Evolutionary conservation across 441 rosid species (phyloP).

Genomic region (Corymbia citriodora): DNA sequence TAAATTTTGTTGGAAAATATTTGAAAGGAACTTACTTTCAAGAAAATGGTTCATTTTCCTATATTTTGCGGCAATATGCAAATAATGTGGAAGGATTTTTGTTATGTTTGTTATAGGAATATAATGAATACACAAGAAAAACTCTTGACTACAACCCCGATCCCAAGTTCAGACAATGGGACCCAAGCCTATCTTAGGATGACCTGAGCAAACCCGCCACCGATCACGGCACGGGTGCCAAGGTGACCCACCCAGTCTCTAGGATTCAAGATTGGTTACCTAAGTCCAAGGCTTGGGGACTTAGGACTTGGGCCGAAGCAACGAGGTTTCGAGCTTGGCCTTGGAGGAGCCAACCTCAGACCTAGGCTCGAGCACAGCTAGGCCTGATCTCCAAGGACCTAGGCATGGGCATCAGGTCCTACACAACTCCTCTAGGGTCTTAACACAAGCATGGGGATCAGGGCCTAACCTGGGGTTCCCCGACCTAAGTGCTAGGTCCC

Average conservation of each 20-base stretch:
- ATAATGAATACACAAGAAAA: not conserved
- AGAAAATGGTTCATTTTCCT: not conserved
- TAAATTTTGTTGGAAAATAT: not conserved
- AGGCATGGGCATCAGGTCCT: no score
- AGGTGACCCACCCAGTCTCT: not conserved
- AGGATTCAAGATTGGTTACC: not conserved
- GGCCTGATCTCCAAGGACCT: not conserved
- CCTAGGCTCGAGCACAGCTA: not conserved
- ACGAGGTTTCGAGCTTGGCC: not conserved
- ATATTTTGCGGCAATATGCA: not conserved
- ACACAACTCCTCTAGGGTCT: no score
- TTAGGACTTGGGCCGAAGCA: not conserved
- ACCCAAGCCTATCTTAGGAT: not conserved
- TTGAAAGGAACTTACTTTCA: not conserved
- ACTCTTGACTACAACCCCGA: not conserved
- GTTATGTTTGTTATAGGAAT: not conserved
- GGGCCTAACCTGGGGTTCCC: no score
- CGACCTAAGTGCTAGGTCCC: no score
- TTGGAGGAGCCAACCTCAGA: not conserved
- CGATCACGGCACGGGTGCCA: fast-evolving
- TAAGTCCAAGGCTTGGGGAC: not conserved
- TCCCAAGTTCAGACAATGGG: fast-evolving
- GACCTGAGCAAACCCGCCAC: not conserved
- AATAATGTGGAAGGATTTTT: not conserved
- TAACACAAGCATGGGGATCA: no score